Base-by-base conservation (phyloP, 2,329 filamentous ascomycete genomes). In the Fusarium anguioides region DNA sequence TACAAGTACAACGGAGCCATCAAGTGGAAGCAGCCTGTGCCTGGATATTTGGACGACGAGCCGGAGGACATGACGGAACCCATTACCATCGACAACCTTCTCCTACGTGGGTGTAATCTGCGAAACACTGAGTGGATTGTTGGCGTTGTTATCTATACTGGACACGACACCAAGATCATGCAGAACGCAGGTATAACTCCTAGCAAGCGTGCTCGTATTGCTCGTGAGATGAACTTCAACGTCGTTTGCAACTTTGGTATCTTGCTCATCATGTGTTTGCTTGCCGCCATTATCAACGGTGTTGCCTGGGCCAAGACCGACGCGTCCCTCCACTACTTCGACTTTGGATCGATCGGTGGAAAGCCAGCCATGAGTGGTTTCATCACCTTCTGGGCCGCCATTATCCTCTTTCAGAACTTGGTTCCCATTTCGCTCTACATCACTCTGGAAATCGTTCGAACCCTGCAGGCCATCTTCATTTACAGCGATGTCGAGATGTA, bases 111-210 rank as follows among this genome's bases (percentile, higher is more conserved):
- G 54, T 97, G 94, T 80, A 96, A 94, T 71, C 81, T 99, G 46
- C 89, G 94, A 68, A 99, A 98, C 77, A 99, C 96, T 0, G 94
- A 98, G 75, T 99, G 96, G 96, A 86, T 94, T 52, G 86, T 99
- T 8, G 96, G 94, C 51, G 87, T 99, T 5, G 95, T 98, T 47
- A 84, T 97, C 18, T 99, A 97, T 80, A 98, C 96, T 15, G 96
- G 96, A 31, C 89, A 94, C 75, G 95, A 99, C 77, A 97, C 95
- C 31, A 99, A 98, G 81, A 98, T 97, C 77, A 99, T 99, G 96
- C 91, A 97, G 82, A 99, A 99, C 76, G 92, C 96, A 26, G 96
- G 96, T 61, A 91, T 95, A 64, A 99, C 96, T 3, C 96, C 96
- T 14, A 97, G 89, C 77, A 99, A 99, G 82, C 91, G 95, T 65